Conservation (phyloP, 768 basidiomycete genomes). For the Kwoniella newhampshirensis region DNA sequence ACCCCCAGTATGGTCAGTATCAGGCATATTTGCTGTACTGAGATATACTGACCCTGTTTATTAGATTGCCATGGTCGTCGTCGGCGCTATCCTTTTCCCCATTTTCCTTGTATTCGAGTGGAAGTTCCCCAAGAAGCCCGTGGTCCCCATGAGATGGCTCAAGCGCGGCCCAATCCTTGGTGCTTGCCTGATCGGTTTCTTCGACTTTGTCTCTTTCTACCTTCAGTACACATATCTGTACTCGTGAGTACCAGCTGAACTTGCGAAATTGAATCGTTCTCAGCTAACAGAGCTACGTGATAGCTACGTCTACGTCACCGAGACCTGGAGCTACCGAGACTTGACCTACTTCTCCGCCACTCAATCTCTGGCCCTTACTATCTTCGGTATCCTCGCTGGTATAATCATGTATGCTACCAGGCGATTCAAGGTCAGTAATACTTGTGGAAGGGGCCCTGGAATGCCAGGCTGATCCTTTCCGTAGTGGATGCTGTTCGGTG, state of each 20-base stretch:
- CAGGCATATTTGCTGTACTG: neutral
- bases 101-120: constrained; percentile 53
- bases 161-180: constrained; percentile 63
- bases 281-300: neutral
- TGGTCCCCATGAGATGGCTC: constrained; percentile 65
- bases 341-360: constrained; percentile 67
- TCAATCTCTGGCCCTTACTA: constrained; percentile 61
- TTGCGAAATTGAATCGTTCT: neutral
- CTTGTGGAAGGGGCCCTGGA: no score
- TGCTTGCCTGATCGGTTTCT: constrained; percentile 63
- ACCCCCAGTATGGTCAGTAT: constrained; percentile 45
- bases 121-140: constrained; percentile 61
- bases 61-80: constrained; percentile 53
- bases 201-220: constrained; percentile 56
- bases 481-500: constrained; percentile 59
- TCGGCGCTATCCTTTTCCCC: constrained; percentile 47
- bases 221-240: constrained; percentile 73
- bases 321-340: constrained; percentile 60
- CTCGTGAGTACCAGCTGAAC: constrained; percentile 62
- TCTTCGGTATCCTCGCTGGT: constrained; percentile 67
- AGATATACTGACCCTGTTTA: neutral
- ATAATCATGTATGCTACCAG: constrained; percentile 60
- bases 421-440: constrained; percentile 62
- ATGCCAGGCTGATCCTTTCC: neutral
- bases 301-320: constrained; percentile 49